Conservation (phyloP, 2,329 filamentous ascomycete genomes). For the Xylariaceae sp. region DNA sequence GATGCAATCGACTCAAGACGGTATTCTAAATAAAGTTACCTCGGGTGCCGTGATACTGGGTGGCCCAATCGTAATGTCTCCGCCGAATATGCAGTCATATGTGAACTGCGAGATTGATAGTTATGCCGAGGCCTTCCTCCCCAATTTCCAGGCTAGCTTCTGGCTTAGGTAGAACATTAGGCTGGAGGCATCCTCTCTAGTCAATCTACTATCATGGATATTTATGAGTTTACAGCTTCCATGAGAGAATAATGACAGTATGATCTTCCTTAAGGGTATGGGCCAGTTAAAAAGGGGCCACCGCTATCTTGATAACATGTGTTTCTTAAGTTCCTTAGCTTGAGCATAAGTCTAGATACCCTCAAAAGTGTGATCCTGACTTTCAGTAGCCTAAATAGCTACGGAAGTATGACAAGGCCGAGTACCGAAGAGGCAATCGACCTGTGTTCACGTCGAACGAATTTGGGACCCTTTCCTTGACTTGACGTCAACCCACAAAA, state of each 20-base stretch:
- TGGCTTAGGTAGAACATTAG: too few species aligned
- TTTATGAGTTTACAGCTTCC: too few species aligned
- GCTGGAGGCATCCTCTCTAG: neutral
- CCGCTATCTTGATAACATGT: neutral
- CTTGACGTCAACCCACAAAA: neutral
- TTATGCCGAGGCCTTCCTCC: slow-evolving; percentile 14
- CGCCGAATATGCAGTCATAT: slow-evolving; percentile 14
- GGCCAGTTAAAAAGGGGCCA: neutral
- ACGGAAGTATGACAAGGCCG: neutral
- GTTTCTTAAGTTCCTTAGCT: neutral
- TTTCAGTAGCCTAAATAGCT: neutral
- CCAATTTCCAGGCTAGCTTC: neutral
- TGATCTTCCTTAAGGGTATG: too few species aligned
- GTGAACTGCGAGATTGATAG: slow-evolving; percentile 21
- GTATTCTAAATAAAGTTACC: slow-evolving; percentile 15
- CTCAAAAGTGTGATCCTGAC: neutral
- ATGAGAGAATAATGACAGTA: too few species aligned
- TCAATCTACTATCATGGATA: too few species aligned
- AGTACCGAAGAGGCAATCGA: neutral
- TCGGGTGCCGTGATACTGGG: slow-evolving; percentile 4
- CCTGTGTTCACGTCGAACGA: neutral
- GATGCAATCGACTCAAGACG: slow-evolving; percentile 19
- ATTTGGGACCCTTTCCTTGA: neutral
- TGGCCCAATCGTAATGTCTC: slow-evolving; percentile 10
- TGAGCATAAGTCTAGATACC: neutral